These are phyloP conservation scores for Mychonastes homosphaera DNA, from an alignment of 139 green algal species.

Conservation along the genomic window DNA sequence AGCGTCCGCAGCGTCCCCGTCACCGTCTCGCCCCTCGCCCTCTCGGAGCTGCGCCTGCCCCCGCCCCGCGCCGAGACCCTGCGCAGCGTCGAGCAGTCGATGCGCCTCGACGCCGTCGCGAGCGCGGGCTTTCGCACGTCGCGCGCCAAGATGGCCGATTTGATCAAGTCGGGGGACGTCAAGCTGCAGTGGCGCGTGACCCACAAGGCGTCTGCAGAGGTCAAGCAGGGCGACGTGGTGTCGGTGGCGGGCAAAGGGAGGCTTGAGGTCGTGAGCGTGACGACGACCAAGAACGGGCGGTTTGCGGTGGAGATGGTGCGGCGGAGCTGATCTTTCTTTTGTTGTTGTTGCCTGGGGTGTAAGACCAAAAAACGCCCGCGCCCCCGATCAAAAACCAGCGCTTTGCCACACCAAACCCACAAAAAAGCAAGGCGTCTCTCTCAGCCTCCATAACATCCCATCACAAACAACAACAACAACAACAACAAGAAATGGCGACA, in stretches of 20 bases:
- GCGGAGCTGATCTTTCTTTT: too few relatives aligned
- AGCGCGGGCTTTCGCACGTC: slow-evolving; percentile 65
- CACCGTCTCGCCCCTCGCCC: slow-evolving; percentile 10
- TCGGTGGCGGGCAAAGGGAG: slow-evolving; percentile 57
- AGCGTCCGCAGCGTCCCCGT: slow-evolving; percentile 22
- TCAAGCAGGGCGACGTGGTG: slow-evolving; percentile 63
- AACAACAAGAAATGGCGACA: too few relatives aligned
- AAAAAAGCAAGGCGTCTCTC: too few relatives aligned
- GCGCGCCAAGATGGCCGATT: slow-evolving; percentile 57
- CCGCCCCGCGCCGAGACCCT: slow-evolving; percentile 37
- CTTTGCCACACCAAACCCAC: too few relatives aligned
- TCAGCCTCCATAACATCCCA: too few relatives aligned
- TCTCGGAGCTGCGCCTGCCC: slow-evolving; percentile 38
- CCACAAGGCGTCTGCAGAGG: slow-evolving; percentile 37
- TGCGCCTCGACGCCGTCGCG: slow-evolving; percentile 68
- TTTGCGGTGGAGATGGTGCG: slow-evolving; percentile 52
- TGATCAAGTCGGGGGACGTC: slow-evolving; percentile 58
- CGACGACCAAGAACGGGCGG: slow-evolving; percentile 53
- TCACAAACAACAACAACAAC: too few relatives aligned
- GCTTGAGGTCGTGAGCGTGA: slow-evolving; percentile 45
- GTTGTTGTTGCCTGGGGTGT: too few relatives aligned
- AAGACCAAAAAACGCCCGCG: too few relatives aligned
- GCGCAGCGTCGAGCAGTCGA: slow-evolving; percentile 49
- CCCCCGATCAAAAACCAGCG: too few relatives aligned
- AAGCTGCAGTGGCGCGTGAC: slow-evolving; percentile 63